phyloP scores from a whole-genome alignment of 2,329 filamentous ascomycete species.

The Fusarium cicatricum region DNA sequence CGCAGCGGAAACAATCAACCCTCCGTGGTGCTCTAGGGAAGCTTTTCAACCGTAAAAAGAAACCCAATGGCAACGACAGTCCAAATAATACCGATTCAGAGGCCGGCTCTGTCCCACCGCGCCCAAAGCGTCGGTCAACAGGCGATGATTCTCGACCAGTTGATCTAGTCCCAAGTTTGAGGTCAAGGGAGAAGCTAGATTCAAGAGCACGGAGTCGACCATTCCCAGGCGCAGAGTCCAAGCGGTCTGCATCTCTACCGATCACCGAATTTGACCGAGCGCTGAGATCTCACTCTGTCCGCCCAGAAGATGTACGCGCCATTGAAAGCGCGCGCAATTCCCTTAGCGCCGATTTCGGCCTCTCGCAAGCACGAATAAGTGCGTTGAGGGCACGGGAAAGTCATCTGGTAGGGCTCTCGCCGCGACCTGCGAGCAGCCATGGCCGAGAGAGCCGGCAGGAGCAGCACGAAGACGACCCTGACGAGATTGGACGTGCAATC shows the following conservation, averaged over 20 bases:
- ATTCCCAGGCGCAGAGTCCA: conserved; percentile 51
- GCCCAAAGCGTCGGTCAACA: conserved; percentile 33
- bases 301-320: conserved; percentile 61
- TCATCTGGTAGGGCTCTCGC: conserved; percentile 64
- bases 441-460: conserved; percentile 55
- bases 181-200: conserved; percentile 34
- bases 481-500: conserved; percentile 69
- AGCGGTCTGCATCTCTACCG: conserved; percentile 66
- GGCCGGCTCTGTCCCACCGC: conserved; percentile 34
- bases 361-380: conserved; percentile 45
- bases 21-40: conserved; percentile 64
- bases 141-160: conserved; percentile 21
- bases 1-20: conserved; percentile 65
- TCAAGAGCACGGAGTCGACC: conserved; percentile 51
- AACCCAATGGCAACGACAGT: conserved; percentile 41
- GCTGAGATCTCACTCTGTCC: conserved; percentile 68
- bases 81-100: conserved; percentile 37
- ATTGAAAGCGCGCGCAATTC: conserved; percentile 65
- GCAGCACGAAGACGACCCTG: conserved; percentile 53
- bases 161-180: conserved; percentile 25
- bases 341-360: conserved; percentile 54
- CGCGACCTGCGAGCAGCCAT: conserved; percentile 68
- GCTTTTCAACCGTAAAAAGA: conserved; percentile 67
- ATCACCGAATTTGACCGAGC: conserved; percentile 69
- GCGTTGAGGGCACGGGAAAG: conserved; percentile 45